A percentile compares a stretch with the other conserved stretches of the same genome.
Evolutionary conservation across 225 moss, liverwort and hornwort genomes (phyloP).

Genomic region (Bryoerythrophyllum caledonicum): DNA sequence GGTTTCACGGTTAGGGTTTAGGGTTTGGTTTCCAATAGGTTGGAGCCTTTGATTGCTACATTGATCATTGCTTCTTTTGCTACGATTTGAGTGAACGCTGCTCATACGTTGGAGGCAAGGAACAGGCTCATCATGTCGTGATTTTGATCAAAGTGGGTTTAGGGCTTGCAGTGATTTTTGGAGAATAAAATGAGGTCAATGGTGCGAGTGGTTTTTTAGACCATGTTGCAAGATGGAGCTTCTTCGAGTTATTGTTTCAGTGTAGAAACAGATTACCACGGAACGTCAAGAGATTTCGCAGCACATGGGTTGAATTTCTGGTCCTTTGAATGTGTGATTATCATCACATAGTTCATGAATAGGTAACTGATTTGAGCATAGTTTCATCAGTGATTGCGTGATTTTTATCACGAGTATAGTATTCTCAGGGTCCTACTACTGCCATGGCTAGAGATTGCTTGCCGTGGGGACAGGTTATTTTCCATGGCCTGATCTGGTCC

Average conservation of each 20-base stretch:
- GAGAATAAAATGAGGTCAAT: neutral
- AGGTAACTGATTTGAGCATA: neutral
- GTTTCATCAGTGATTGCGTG: conserved; percentile 18
- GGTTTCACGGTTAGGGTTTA: conserved; percentile 24
- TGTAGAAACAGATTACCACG: neutral
- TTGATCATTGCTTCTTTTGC: neutral
- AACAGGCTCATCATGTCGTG: neutral
- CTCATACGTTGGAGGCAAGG: neutral
- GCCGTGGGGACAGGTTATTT: conserved; percentile 38
- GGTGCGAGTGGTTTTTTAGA: neutral
- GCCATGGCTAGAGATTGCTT: conserved; percentile 50
- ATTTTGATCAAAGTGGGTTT: no score
- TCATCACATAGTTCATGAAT: conserved; percentile 10
- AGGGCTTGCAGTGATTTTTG: neutral
- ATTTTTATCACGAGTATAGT: conserved; percentile 21
- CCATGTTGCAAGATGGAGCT: neutral
- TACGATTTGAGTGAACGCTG: neutral
- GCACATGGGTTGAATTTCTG: neutral
- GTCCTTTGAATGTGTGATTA: conserved; percentile 21
- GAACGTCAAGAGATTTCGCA: neutral
- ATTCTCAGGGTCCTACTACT: conserved; percentile 5
- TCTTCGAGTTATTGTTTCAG: neutral
- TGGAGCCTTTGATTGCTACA: neutral
- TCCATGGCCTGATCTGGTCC: conserved; percentile 57
- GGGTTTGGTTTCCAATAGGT: neutral